A percentile compares a stretch with the other conserved stretches of the same genome.
phyloP scores from a whole-genome alignment of 2,329 filamentous ascomycete species.

The Cladosporium sp. region DNA sequence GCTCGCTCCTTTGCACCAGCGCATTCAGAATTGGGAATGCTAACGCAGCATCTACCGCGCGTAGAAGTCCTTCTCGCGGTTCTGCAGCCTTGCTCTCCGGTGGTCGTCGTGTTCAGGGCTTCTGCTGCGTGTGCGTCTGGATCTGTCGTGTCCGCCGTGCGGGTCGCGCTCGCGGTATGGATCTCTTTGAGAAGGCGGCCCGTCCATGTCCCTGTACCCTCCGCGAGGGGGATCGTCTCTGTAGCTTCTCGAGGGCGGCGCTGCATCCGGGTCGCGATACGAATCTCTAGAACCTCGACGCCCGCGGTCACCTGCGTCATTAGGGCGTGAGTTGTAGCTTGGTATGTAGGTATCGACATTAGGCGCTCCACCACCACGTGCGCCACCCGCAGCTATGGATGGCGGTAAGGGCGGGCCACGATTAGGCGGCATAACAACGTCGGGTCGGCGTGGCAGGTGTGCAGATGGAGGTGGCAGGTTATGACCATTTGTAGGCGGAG shows the following conservation, averaged over 20 bases:
- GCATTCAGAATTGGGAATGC: not conserved
- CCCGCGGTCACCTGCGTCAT: conserved; percentile 27
- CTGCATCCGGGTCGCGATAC: conserved; percentile 24
- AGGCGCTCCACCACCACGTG: conserved; percentile 15
- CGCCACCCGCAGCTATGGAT: conserved; percentile 13
- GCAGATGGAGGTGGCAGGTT: conserved; percentile 29
- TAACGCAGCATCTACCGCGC: conserved; percentile 25
- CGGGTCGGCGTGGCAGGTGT: conserved; percentile 26
- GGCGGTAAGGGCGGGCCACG: conserved; percentile 33
- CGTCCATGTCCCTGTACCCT: conserved; percentile 21
- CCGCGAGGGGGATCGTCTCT: conserved; percentile 10
- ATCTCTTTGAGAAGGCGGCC: not conserved
- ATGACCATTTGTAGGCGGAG: conserved; percentile 9
- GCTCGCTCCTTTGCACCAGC: not conserved
- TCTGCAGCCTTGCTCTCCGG: conserved; percentile 36
- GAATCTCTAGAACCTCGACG: conserved; percentile 28
- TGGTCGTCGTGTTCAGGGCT: conserved; percentile 27
- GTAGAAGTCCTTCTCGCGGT: conserved; percentile 41
- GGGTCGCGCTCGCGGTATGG: conserved; percentile 11
- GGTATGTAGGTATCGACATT: conserved; percentile 49
- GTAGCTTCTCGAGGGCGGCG: not conserved
- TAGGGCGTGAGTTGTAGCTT: conserved; percentile 34
- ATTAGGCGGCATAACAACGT: conserved; percentile 22
- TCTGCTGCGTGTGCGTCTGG: conserved; percentile 30
- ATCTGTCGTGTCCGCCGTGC: conserved; percentile 9